Conservation (phyloP, 345 rosid species). For the Hirschfeldia incana region DNA sequence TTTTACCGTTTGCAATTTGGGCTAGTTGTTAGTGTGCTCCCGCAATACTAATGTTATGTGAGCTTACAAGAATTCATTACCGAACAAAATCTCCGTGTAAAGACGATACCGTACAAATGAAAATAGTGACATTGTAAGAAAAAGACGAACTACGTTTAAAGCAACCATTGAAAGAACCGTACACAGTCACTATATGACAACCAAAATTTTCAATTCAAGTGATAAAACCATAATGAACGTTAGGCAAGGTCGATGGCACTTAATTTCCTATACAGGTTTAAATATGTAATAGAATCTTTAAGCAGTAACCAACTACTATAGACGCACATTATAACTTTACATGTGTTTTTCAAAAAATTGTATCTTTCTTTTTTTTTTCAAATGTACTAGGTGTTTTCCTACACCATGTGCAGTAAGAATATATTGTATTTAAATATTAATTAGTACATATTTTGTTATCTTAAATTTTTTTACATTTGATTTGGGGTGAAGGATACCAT, state of each 20-base stretch:
- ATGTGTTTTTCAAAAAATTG: too few species aligned
- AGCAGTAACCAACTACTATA: conserved; percentile 9
- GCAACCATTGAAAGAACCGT: conserved; percentile 32
- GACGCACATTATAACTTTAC: neutral
- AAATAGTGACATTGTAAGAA: conserved; percentile 28
- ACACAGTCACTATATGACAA: conserved; percentile 39
- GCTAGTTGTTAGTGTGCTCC: neutral
- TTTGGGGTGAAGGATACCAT: too few species aligned
- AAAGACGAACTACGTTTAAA: conserved; percentile 44
- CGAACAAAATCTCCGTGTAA: neutral
- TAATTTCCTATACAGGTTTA: neutral
- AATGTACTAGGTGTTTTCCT: too few species aligned
- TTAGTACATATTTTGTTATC: too few species aligned
- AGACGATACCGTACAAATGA: conserved; percentile 22
- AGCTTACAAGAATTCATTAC: neutral
- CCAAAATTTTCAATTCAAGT: conserved; percentile 13
- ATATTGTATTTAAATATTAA: too few species aligned
- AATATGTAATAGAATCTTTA: conserved; percentile 13
- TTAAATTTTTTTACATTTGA: too few species aligned
- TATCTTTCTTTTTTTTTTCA: too few species aligned
- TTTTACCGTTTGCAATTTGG: neutral
- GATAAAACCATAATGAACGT: conserved; percentile 37
- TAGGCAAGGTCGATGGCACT: conserved; percentile 19
- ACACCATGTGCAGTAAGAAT: too few species aligned
- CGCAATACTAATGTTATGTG: neutral